A percentile compares a stretch with the other conserved stretches of the same genome.
Evolutionary conservation across 129 eudicot genomes (phyloP).

Genomic region (Deinandra increscens): DNA sequence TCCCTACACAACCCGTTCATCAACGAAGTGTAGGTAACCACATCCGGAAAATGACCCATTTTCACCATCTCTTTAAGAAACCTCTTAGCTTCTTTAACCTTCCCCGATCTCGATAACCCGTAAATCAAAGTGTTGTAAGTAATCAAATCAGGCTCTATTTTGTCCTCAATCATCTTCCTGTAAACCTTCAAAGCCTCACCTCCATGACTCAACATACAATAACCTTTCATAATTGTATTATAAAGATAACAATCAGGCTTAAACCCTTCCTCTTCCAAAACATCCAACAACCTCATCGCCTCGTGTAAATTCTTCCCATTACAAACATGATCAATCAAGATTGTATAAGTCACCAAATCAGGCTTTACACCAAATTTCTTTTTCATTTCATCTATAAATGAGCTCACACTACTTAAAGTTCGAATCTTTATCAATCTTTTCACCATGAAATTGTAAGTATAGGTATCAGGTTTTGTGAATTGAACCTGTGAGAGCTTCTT

Average conservation of each 20-base stretch:
- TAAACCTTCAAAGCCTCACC: conserved; percentile 71
- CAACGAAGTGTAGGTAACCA: conserved; percentile 84
- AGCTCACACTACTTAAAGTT: conserved; percentile 49
- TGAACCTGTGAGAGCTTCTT: conserved; percentile 55
- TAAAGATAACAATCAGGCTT: conserved; percentile 88
- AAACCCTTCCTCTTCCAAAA: conserved; percentile 63
- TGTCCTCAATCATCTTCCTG: conserved; percentile 73
- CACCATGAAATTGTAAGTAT: conserved; percentile 67
- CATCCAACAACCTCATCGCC: conserved; percentile 66
- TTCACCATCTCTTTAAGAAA: conserved; percentile 64
- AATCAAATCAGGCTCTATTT: conserved; percentile 65
- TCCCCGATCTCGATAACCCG: conserved; percentile 82
- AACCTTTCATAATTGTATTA: conserved; percentile 93
- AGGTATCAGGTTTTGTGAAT: conserved; percentile 49
- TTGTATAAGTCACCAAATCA: conserved; percentile 86
- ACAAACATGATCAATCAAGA: conserved; percentile 90
- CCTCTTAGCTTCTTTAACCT: conserved; percentile 75
- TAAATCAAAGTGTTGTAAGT: conserved; percentile 81
- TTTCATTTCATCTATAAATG: conserved; percentile 61
- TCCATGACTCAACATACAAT: conserved; percentile 71
- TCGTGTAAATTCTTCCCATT: conserved; percentile 76
- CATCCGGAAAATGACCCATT: conserved; percentile 77
- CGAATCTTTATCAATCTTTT: conserved; percentile 46
- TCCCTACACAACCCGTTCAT: conserved; percentile 97
- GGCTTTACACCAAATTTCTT: conserved; percentile 53